These are phyloP conservation scores for Fermentozyma sake DNA, from an alignment of 1,139 yeast species.

Conservation along the genomic window DNA sequence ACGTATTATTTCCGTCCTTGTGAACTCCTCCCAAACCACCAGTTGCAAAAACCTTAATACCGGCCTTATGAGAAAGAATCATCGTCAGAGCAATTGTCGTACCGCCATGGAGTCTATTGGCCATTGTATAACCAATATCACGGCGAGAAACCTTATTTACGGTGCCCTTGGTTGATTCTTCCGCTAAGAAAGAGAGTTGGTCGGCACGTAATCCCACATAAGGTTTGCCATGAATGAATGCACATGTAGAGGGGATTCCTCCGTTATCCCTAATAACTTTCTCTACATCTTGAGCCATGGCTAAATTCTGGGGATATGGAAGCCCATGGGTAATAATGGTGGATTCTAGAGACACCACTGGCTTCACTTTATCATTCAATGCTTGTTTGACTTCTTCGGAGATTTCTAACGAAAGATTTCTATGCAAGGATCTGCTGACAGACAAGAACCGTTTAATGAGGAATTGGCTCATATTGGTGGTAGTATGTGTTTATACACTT, in stretches of 20 bases:
- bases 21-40: slow-evolving; percentile 96
- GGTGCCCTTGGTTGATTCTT: slow-evolving; percentile 18
- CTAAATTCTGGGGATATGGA: slow-evolving; percentile 72
- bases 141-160: slow-evolving; percentile 72
- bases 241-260: slow-evolving; percentile 84
- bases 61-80: slow-evolving; percentile 73
- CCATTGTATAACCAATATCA: slow-evolving; percentile 73
- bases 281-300: slow-evolving; percentile 72
- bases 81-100: slow-evolving; percentile 89
- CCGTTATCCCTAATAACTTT: slow-evolving; percentile 54
- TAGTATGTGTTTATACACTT: no score
- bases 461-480: no score
- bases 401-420: slow-evolving; percentile 21
- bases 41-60: slow-evolving; percentile 83
- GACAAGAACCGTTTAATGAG: no score
- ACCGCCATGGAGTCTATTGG: slow-evolving; percentile 65
- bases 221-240: slow-evolving; percentile 69
- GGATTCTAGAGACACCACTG: slow-evolving; percentile 78
- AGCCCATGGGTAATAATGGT: slow-evolving; percentile 90
- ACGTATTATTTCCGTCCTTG: slow-evolving; percentile 65
- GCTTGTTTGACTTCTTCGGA: slow-evolving; percentile 65
- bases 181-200: slow-evolving; percentile 52
- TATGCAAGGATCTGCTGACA: not conserved
- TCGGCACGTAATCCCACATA: slow-evolving; percentile 53
- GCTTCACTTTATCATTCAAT: slow-evolving; percentile 40